phyloP scores from a whole-genome alignment of 2,329 filamentous ascomycete genomes.

The Nigrospora sphaerica region DNA sequence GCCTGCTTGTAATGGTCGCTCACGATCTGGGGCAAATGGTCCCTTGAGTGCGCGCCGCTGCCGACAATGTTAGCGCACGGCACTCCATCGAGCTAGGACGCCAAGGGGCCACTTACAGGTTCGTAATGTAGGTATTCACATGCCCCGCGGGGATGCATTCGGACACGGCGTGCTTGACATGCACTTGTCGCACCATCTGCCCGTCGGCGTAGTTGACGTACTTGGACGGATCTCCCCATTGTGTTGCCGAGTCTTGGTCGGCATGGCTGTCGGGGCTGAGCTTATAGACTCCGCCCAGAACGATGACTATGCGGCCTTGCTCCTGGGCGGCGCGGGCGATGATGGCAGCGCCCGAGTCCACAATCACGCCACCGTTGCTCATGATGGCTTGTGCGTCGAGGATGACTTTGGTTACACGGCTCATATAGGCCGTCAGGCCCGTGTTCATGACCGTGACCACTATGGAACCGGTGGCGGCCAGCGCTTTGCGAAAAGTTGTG shows the following conservation, averaged over 20 bases:
- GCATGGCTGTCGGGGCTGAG: constrained; percentile 85
- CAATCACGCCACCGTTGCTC: constrained; percentile 79
- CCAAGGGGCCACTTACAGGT: constrained; percentile 48
- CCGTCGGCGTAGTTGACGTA: constrained; percentile 76
- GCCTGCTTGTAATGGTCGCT: constrained; percentile 70
- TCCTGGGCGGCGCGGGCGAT: constrained; percentile 81
- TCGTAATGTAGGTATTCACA: constrained; percentile 79
- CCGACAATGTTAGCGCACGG: constrained; percentile 5
- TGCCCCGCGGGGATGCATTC: constrained; percentile 75
- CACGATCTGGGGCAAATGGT: constrained; percentile 67
- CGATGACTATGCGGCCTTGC: constrained; percentile 77
- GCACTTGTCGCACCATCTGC: constrained; percentile 67
- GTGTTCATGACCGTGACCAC: constrained; percentile 81
- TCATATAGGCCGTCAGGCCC: constrained; percentile 89
- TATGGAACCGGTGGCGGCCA: constrained; percentile 69
- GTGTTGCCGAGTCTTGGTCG: constrained; percentile 73
- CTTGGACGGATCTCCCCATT: constrained; percentile 75
- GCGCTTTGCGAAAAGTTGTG: constrained; percentile 64
- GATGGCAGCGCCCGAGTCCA: constrained; percentile 73
- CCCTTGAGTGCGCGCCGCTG: constrained; percentile 37
- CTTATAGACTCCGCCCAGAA: constrained; percentile 88
- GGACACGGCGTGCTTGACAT: constrained; percentile 71
- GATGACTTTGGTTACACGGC: constrained; percentile 90
- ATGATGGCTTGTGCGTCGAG: constrained; percentile 81
- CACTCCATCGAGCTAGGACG: too few species aligned